Evolutionary conservation across 2,329 filamentous ascomycete genomes (phyloP), one percentile per base, ranked within the genome.

Genomic region (Alternaria panax): DNA sequence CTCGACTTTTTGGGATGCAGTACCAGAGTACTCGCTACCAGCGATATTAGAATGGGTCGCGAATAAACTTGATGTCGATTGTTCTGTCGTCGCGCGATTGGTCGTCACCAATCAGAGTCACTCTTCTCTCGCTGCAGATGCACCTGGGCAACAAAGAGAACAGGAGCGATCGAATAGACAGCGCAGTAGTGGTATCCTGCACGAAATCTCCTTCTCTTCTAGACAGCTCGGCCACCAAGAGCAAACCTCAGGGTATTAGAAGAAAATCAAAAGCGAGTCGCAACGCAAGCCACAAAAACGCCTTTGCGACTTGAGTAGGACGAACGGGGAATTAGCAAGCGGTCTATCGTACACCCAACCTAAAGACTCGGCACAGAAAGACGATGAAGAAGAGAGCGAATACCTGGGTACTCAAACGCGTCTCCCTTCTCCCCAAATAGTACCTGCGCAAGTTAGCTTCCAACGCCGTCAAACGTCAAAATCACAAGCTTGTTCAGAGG

Each of bases 241-340:
- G 14, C 20, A 40, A 51, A 40, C 16, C 11, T 24, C 40, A 36
- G 40, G 34, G 6, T 38, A 12, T 11, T 22, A 25, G 48, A 24
- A 51, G 48, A 51, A 38, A 51, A 5, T 27, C 30, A n/a, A 40
- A 51, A 51, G 34, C 32, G 32, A 28, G 16, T 51, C 48, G 32
- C 20, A 24, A 51, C 48, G 48, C 48, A 51, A 51, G 32, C 48
- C 48, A 40, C 48, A 36, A 51, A 38, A 28, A 25, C 48, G 48
- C 48, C 48, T 36, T 48, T 25, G 30, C 30, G 20, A 48, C 30
- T 32, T 9, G 30, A 32, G n/a, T 28, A 48, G n/a, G 34, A 24
- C 32, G 32, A 3, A 41, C 12, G 2, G 28, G 30, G 28, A 47
- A 24, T 11, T n/a, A 12, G 20, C 45, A 34, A 47, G 18, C 45